Evolutionary conservation across 2,329 filamentous ascomycete genomes (phyloP).

Genomic region (Aaosphaeria arxii): DNA sequence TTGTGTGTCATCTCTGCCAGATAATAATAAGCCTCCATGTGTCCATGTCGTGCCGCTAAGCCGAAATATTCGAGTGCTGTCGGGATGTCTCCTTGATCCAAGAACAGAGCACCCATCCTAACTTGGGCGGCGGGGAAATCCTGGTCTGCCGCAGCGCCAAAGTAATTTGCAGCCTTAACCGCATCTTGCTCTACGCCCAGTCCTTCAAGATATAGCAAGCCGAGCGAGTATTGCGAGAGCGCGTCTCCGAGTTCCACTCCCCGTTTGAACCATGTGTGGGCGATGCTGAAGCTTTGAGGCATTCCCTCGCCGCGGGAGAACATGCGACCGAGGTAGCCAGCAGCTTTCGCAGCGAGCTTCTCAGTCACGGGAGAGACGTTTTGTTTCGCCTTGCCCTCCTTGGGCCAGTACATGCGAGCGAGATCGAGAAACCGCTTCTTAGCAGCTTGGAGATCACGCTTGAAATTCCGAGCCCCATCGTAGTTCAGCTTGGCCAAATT

Average conservation of each 20-base stretch:
- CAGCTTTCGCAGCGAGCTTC: conserved; percentile 76
- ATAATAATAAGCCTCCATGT: conserved; percentile 89
- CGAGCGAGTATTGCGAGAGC: conserved; percentile 80
- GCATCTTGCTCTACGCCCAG: conserved; percentile 70
- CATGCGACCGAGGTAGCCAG: conserved; percentile 85
- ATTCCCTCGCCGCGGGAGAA: conserved; percentile 84
- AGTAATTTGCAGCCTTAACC: conserved; percentile 68
- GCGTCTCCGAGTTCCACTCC: conserved; percentile 74
- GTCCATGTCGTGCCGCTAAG: conserved; percentile 74
- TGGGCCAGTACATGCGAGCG: conserved; percentile 76
- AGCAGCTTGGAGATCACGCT: conserved; percentile 69
- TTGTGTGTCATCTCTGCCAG: conserved; percentile 82
- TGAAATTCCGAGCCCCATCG: conserved; percentile 74
- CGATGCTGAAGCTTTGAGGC: conserved; percentile 72
- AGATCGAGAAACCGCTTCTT: conserved; percentile 80
- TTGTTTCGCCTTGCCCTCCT: conserved; percentile 70
- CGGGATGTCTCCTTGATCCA: conserved; percentile 82
- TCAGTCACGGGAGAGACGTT: conserved; percentile 70
- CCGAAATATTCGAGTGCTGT: conserved; percentile 86
- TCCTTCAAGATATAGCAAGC: conserved; percentile 78
- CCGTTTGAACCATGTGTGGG: conserved; percentile 78
- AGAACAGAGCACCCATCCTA: conserved; percentile 75
- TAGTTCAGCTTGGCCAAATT: conserved; percentile 85
- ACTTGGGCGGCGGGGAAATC: conserved; percentile 79
- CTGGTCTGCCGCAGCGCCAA: conserved; percentile 77